A percentile compares a stretch with the other conserved stretches of the same genome.
Conservation (phyloP, 768 basidiomycete genomes). For the Kwoniella dendrophila region DNA sequence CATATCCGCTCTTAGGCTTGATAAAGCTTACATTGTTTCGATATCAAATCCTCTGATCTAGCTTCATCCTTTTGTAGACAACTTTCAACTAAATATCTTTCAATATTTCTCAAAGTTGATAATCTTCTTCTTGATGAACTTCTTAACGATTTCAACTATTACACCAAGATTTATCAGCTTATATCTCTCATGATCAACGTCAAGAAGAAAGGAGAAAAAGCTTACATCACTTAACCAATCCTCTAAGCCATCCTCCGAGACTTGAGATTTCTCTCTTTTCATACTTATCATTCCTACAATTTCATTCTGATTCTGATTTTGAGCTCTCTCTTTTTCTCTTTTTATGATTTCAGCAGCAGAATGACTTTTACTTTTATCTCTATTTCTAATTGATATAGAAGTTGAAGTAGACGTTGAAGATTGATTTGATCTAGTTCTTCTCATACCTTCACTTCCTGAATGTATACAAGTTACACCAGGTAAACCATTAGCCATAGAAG, state of each 20-base stretch:
- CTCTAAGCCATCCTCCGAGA: conserved; percentile 2
- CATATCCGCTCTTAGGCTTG: not conserved
- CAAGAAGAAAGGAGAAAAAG: not conserved
- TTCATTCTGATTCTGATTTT: not conserved
- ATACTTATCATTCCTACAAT: not conserved
- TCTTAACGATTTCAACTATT: conserved; percentile 26
- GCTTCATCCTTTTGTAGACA: conserved; percentile 17
- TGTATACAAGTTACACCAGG: conserved; percentile 17
- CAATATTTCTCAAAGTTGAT: conserved; percentile 17
- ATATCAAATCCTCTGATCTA: conserved; percentile 13
- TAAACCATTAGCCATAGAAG: conserved; percentile 12
- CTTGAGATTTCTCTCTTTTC: conserved; percentile 5
- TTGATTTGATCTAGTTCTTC: not conserved
- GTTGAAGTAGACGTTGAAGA: not conserved
- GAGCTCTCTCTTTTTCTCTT: not conserved
- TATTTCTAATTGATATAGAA: not conserved
- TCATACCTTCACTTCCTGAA: not conserved
- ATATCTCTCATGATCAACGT: not conserved
- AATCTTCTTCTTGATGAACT: conserved; percentile 27
- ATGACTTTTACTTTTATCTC: conserved; percentile 1
- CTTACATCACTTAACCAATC: conserved; percentile 28
- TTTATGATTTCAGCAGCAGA: conserved; percentile 3
- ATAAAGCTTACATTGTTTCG: conserved; percentile 12
- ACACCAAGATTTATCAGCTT: conserved; percentile 4
- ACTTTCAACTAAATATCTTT: conserved; percentile 21